Evolutionary conservation across 306 rosid genomes (phyloP), one percentile per base, ranked within the genome.

Genomic region (Cicer judaicum): DNA sequence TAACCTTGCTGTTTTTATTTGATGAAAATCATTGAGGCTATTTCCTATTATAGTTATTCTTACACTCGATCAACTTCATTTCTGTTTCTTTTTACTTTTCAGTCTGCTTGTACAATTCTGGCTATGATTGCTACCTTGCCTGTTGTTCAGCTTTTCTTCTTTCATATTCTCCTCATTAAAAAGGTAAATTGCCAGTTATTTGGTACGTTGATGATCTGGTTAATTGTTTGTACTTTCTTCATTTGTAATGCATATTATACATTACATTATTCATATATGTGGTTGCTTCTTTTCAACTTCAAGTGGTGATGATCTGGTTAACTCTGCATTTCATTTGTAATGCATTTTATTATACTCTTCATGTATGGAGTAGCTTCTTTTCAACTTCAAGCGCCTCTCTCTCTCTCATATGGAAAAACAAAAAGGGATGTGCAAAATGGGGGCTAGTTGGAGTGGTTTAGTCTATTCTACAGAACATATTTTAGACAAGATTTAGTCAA

Each of bases 101-200:
- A 93, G 98, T 96, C 85, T 13, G 73, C 84, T 10, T 93, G 98
- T 83, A 88, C 92, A 54, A 84, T 89, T 55, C 84, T 93, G 91
- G 98, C 97, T 43, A 88, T 91, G 97, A 71, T 90, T 64, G 98
- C 98, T 47, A 91, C 98, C 50, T 79, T 93, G 71, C 98, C 98
- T 41, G 91, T 93, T 70, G 96, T 84, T 29, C 98, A 93, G 75
- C 96, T 93, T 56, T 91, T 93, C 90, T 93, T 87, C 82, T 93
- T 93, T 77, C 98, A 93, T 78, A 86, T 93, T 75, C 98, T 93
- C 78, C 96, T 93, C 75, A 87, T 91, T 44, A 93, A 91, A 84
- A 93, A 93, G 97, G 97, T 89, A 73, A 60, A 15, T 48, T 41
- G 10, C 10, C 11, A 39, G 39, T 24, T 16, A 0, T 60, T 49